phyloP scores from a whole-genome alignment of 176 grass and related monocot species.

The Phoenix roebelenii region DNA sequence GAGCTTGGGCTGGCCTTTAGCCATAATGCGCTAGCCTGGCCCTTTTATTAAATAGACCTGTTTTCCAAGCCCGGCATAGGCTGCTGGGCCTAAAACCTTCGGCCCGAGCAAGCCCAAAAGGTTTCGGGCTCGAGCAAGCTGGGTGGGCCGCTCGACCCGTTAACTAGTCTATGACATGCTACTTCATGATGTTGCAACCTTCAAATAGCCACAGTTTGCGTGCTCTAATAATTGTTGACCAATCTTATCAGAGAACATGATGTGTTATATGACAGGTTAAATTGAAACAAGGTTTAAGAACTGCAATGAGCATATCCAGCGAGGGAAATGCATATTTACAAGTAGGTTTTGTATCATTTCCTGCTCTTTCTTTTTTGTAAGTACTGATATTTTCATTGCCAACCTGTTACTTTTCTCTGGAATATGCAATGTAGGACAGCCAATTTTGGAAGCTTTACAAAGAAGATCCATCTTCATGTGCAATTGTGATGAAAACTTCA shows the following conservation, averaged over 20 bases:
- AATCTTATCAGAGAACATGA: constrained; percentile 5
- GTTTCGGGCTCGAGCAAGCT: too few species aligned
- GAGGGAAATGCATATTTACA: constrained; percentile 89
- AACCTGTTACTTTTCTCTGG: constrained; percentile 11
- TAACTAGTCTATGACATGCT: too few species aligned
- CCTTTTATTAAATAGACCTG: too few species aligned
- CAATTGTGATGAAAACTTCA: constrained; percentile 90
- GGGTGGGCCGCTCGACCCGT: too few species aligned
- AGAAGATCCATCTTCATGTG: constrained; percentile 53
- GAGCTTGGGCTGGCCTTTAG: too few species aligned
- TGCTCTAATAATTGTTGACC: too few species aligned
- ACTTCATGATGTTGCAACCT: too few species aligned
- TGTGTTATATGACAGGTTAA: constrained; percentile 52
- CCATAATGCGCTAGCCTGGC: too few species aligned
- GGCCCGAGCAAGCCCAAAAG: too few species aligned
- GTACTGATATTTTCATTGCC: neutral
- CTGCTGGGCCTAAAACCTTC: too few species aligned
- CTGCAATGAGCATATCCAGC: constrained; percentile 77
- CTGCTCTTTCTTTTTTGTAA: neutral
- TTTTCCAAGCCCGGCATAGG: too few species aligned
- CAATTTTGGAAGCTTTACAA: constrained; percentile 81
- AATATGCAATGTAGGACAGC: constrained; percentile 36
- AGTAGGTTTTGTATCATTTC: constrained; percentile 29
- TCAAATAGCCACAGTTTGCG: too few species aligned
- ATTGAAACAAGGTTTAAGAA: constrained; percentile 85